Percentiles rank a stretch among this genome's conserved stretches.
These are phyloP conservation scores for Ormosia emarginata DNA, from an alignment of 306 rosid species.

Conservation along the genomic window DNA sequence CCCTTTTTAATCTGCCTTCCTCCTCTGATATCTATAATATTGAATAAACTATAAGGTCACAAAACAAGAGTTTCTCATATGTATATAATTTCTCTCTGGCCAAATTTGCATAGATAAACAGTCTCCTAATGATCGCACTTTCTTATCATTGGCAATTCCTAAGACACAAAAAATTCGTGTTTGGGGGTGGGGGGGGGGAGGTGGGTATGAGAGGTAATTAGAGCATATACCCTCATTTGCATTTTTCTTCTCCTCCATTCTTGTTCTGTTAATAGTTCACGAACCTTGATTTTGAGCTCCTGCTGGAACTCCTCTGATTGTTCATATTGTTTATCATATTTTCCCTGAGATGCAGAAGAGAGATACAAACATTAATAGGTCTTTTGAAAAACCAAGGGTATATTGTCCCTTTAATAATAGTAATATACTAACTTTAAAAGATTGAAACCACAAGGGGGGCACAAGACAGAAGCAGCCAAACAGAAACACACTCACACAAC, in stretches of 20 bases:
- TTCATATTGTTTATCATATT: conserved; percentile 85
- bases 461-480: background rate
- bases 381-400: conserved; percentile 7
- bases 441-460: conserved; percentile 4
- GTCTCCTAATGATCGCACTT: background rate
- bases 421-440: background rate
- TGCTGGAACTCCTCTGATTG: conserved; percentile 79
- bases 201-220: background rate
- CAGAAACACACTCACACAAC: background rate
- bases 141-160: background rate
- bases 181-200: background rate
- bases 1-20: conserved; percentile 96
- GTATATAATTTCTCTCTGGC: background rate
- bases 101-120: background rate
- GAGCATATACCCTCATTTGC: conserved; percentile 93
- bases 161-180: background rate
- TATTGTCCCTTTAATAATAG: background rate
- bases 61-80: conserved; percentile 7
- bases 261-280: conserved; percentile 92
- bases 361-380: background rate
- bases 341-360: conserved; percentile 53
- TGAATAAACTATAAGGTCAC: conserved; percentile 16
- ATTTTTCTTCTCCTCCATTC: conserved; percentile 99
- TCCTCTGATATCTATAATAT: conserved; percentile 86
- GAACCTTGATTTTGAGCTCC: conserved; percentile 86